A percentile compares a stretch with the other conserved stretches of the same genome.
phyloP scores from a whole-genome alignment of 2,329 filamentous ascomycete genomes.

The Aspergillus neoniger region DNA sequence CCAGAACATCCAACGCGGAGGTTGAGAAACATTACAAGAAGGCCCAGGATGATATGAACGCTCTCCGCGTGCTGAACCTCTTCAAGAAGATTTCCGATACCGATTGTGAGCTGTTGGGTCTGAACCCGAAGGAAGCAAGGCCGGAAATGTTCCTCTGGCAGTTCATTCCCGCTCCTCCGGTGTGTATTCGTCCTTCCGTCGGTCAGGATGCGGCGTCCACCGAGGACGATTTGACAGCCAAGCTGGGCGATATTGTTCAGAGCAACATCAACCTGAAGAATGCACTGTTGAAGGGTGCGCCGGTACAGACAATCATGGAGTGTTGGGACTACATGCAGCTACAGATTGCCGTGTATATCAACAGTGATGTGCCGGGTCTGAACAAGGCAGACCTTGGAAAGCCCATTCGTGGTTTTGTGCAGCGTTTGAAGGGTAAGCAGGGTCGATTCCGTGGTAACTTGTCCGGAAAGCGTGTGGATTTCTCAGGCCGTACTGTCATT shows the following conservation, averaged over 20 bases:
- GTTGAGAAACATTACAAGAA: slow-evolving; percentile 89
- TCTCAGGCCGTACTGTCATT: slow-evolving; percentile 96
- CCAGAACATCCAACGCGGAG: slow-evolving; percentile 75
- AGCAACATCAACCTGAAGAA: slow-evolving; percentile 85
- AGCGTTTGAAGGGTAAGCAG: slow-evolving; percentile 94
- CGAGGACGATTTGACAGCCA: slow-evolving; percentile 94
- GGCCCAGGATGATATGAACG: slow-evolving; percentile 92
- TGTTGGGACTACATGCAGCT: slow-evolving; percentile 97
- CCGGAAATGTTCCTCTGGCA: slow-evolving; percentile 99
- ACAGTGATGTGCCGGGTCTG: slow-evolving; percentile 92
- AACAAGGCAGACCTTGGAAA: slow-evolving; percentile 85
- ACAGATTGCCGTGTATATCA: slow-evolving; percentile 96
- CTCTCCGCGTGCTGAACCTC: slow-evolving; percentile 81
- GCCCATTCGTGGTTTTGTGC: slow-evolving; percentile 88
- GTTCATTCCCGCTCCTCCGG: slow-evolving; percentile 87
- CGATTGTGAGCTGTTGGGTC: slow-evolving; percentile 87
- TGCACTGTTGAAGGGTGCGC: slow-evolving; percentile 78
- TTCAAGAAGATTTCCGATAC: slow-evolving; percentile 83
- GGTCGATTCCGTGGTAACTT: slow-evolving; percentile 95
- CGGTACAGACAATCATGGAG: slow-evolving; percentile 89
- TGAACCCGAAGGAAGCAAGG: slow-evolving; percentile 81
- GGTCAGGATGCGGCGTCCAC: slow-evolving; percentile 90
- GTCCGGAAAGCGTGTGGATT: slow-evolving; percentile 97
- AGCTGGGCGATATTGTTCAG: slow-evolving; percentile 94
- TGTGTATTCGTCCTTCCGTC: slow-evolving; percentile 91